phyloP scores from a whole-genome alignment of 2,329 filamentous ascomycete genomes.

The Fusarium protoensiforme region DNA sequence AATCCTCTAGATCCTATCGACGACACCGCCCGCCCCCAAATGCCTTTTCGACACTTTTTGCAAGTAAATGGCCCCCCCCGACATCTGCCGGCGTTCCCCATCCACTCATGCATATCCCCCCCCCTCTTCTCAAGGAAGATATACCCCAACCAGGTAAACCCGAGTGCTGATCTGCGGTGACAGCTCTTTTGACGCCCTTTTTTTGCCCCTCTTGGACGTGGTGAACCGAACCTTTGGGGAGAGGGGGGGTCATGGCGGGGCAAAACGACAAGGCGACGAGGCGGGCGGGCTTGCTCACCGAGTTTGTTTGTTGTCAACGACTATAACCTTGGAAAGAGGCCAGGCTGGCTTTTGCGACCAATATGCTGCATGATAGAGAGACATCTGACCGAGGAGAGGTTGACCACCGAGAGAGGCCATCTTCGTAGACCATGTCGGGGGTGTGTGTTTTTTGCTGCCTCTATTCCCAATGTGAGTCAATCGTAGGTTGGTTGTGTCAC shows the following conservation, averaged over 20 bases:
- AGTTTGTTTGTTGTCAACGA: background rate
- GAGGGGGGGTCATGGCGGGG: background rate
- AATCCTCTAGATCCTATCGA: background rate
- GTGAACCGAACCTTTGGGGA: background rate
- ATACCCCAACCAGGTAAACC: slow-evolving; percentile 1
- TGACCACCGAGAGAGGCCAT: background rate
- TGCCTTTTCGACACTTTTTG: background rate
- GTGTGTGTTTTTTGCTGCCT: background rate
- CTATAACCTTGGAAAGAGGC: background rate
- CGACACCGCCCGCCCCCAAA: background rate
- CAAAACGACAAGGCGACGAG: background rate
- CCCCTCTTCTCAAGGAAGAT: background rate
- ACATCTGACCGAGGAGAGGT: background rate
- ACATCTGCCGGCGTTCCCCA: background rate
- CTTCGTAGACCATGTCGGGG: background rate
- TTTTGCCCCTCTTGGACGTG: background rate
- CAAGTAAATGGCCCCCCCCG: background rate
- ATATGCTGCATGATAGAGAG: background rate
- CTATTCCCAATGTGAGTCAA: background rate
- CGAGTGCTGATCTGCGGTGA: slow-evolving; percentile 8
- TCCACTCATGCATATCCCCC: background rate
- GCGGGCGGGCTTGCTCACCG: background rate
- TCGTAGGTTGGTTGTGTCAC: background rate
- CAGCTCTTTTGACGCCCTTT: background rate
- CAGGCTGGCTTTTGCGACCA: background rate